These are phyloP conservation scores for Syzygium malaccense DNA, from an alignment of 441 rosid species.

Conservation along the genomic window DNA sequence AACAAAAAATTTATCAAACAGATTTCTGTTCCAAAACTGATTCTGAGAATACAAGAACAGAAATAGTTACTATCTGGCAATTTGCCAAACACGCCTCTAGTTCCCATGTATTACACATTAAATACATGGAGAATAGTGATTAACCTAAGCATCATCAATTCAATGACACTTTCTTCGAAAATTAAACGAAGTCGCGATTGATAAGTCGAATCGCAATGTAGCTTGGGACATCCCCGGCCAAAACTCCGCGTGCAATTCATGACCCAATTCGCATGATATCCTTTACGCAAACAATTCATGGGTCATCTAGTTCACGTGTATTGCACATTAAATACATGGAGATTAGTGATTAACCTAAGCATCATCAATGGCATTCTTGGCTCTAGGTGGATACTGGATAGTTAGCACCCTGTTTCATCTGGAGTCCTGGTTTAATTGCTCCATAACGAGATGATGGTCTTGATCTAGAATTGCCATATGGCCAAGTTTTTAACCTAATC, in stretches of 20 bases:
- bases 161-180: neutral
- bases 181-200: too few species aligned
- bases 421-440: neutral
- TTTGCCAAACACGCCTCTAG: too few species aligned
- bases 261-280: neutral
- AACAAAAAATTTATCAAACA: too few species aligned
- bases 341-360: neutral
- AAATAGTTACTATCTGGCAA: too few species aligned
- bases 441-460: neutral
- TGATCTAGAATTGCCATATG: neutral
- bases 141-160: too few species aligned
- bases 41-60: too few species aligned
- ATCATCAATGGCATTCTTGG: neutral
- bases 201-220: neutral
- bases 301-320: neutral
- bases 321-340: neutral
- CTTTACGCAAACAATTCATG: accelerated
- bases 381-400: neutral
- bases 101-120: too few species aligned
- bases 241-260: neutral
- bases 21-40: too few species aligned
- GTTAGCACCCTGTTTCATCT: neutral
- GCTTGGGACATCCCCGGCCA: neutral
- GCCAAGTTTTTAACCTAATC: neutral
- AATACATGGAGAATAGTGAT: too few species aligned